Base-by-base conservation (phyloP, 2,329 filamentous ascomycete genomes). In the Xylaria sp. region DNA sequence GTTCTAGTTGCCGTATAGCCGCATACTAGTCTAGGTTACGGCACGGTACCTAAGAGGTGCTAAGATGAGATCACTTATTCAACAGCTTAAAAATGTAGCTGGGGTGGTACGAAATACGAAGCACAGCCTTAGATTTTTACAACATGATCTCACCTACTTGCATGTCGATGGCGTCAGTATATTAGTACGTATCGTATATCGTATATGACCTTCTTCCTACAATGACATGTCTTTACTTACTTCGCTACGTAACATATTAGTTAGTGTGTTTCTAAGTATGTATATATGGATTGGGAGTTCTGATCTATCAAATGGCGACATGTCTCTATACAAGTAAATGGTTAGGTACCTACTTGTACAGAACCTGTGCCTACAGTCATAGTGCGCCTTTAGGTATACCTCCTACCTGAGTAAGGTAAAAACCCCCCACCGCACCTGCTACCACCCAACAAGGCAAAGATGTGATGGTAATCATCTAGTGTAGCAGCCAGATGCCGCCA, bases 51-150 rank as follows among this genome's bases (percentile, higher is more conserved):
- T n/a, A n/a, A n/a, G n/a, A n/a, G 11, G 42, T n/a, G 29, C 22
- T 33, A n/a, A 45, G n/a, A 57, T 51, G 36, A 61, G 25, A 50
- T 61, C 36, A 51, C 36, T 5, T n/a, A 25, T 22, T 61, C 25
- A 25, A 31, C 36, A 31, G 39, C 29, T 36, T 5, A 36, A 7
- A 33, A 42, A 60, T 22, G 45, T 44, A 53, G 17, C 44, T 42
- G 2, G 45, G 45, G 27, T 42, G n/a, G 27, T 27, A 61, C 51
- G 25, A 45, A 45, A 45, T n/a, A 53, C 33, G n/a, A 54, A 42
- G 36, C 36, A 54, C 29, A 45, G 9, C 15, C 51, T 50, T 36
- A 20, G 5, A 49, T 15, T 3, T 22, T 11, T 33, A 49, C 60
- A 6, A 25, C 42, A 49, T 54, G 22, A 50, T 47, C 25, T 49